Conservation (phyloP, 768 basidiomycete species). For the Postia placenta region DNA sequence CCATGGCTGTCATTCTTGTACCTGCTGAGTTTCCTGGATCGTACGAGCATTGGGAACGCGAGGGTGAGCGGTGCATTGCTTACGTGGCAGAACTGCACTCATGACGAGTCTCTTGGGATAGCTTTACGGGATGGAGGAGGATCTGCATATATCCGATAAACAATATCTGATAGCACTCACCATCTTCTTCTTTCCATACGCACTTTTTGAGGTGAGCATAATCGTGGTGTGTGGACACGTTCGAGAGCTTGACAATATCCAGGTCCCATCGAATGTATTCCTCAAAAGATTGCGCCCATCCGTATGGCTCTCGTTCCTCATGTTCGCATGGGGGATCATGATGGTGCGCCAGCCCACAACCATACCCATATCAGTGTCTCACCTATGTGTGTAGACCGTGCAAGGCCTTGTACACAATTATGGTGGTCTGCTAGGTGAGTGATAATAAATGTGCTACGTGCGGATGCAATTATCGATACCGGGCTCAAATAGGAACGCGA, state of each 20-base stretch:
- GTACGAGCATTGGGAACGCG: slow-evolving; percentile 51
- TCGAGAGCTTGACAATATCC: not conserved
- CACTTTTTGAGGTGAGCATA: slow-evolving; percentile 56
- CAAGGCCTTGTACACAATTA: slow-evolving; percentile 70
- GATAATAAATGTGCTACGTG: not conserved
- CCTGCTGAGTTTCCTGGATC: slow-evolving; percentile 64
- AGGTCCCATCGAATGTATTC: slow-evolving; percentile 69
- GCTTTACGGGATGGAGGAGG: slow-evolving; percentile 57
- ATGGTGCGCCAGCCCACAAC: slow-evolving; percentile 42
- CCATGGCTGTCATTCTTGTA: slow-evolving; percentile 75
- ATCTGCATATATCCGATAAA: slow-evolving; percentile 55
- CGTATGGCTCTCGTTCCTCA: slow-evolving; percentile 68
- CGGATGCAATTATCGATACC: not conserved
- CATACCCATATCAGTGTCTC: too few species aligned
- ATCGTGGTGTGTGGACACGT: not conserved
- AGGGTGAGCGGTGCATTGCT: slow-evolving; percentile 21
- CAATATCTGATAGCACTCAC: slow-evolving; percentile 65
- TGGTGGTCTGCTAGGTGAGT: slow-evolving; percentile 58
- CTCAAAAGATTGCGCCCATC: slow-evolving; percentile 71
- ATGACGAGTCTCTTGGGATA: slow-evolving; percentile 19
- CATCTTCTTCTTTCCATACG: slow-evolving; percentile 50
- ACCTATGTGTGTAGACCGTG: slow-evolving; percentile 42
- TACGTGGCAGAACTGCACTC: slow-evolving; percentile 9
- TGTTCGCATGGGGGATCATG: slow-evolving; percentile 71
- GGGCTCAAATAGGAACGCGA: slow-evolving; percentile 43